Percentiles rank a stretch among this genome's conserved stretches.
phyloP scores from a whole-genome alignment of 2,329 filamentous ascomycete species.

The Tolypocladium guangdongense region DNA sequence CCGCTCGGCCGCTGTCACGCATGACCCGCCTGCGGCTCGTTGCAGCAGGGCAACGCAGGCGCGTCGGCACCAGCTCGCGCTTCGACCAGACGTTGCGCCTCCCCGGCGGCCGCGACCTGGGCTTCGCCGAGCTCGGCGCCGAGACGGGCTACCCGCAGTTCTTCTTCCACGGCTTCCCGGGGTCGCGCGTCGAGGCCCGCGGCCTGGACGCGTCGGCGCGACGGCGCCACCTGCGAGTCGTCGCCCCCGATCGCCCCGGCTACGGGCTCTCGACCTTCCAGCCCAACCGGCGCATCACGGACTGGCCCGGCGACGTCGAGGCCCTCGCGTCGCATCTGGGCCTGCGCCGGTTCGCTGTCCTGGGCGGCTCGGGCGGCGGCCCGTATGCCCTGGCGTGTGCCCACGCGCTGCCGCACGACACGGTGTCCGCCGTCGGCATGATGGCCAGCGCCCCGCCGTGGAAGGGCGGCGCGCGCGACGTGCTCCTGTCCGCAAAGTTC shows the following conservation, averaged over 20 bases:
- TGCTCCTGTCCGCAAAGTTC: constrained; percentile 9
- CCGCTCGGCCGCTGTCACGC: too few species aligned
- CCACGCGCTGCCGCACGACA: constrained; percentile 13
- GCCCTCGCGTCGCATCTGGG: constrained; percentile 9
- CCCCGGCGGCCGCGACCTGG: constrained; percentile 27
- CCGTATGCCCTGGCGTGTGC: constrained; percentile 26
- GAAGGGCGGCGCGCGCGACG: constrained; percentile 18
- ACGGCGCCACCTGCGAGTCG: constrained; percentile 17
- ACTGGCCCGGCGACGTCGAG: constrained; percentile 23
- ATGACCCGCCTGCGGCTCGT: background rate
- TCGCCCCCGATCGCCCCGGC: constrained; percentile 30
- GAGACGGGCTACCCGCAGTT: constrained; percentile 20
- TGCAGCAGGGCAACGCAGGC: background rate
- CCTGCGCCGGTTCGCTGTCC: constrained; percentile 17
- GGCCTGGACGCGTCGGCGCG: constrained; percentile 14
- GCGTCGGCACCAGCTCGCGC: background rate
- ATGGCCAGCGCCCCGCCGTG: constrained; percentile 24
- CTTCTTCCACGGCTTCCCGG: constrained; percentile 32
- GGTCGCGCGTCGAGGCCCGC: constrained; percentile 26
- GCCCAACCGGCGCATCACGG: constrained; percentile 17
- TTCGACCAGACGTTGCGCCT: constrained; percentile 19
- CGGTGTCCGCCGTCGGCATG: constrained; percentile 24
- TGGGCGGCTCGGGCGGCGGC: constrained; percentile 24
- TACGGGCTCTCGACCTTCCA: constrained; percentile 28
- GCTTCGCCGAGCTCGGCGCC: constrained; percentile 28